Conservation (phyloP, 169 alveolate species). For the Hammondia hammondi region DNA sequence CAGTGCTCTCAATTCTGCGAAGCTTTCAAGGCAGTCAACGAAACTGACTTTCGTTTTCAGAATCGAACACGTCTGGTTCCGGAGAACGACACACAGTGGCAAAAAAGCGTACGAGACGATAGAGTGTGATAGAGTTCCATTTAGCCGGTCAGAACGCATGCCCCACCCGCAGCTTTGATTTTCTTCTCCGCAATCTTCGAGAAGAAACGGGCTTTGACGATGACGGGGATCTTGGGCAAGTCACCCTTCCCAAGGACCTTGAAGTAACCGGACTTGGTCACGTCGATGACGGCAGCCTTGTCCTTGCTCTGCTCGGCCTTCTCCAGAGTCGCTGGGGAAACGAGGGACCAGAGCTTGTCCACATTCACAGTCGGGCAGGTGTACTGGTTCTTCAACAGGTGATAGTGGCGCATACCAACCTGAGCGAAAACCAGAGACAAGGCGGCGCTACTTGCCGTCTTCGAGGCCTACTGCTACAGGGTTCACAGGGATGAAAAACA, state of each 20-base stretch:
- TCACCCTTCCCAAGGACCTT: slow-evolving; percentile 98
- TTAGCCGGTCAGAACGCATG: slow-evolving; percentile 65
- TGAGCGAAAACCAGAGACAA: slow-evolving; percentile 41
- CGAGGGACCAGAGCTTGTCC: slow-evolving; percentile 95
- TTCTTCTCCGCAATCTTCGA: slow-evolving; percentile 96
- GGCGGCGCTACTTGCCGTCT: neutral
- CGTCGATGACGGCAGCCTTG: slow-evolving; percentile 97
- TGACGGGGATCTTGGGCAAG: slow-evolving; percentile 93
- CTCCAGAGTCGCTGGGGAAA: slow-evolving; percentile 92
- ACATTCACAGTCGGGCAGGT: slow-evolving; percentile 92
- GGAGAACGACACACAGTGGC: neutral
- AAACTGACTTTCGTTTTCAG: neutral
- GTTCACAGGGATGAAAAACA: neutral
- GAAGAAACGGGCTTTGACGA: slow-evolving; percentile 97
- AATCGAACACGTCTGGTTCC: neutral
- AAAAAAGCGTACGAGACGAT: neutral
- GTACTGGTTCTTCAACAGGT: slow-evolving; percentile 89
- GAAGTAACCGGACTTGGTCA: slow-evolving; percentile 95
- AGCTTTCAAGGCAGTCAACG: no score
- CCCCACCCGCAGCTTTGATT: slow-evolving; percentile 81
- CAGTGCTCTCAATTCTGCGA: no score
- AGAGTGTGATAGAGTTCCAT: neutral
- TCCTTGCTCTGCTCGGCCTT: slow-evolving; percentile 83
- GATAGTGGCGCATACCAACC: slow-evolving; percentile 98
- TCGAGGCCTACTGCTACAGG: neutral